Conservation (phyloP, 2,329 filamentous ascomycete species). For the Xylariaceae sp. region DNA sequence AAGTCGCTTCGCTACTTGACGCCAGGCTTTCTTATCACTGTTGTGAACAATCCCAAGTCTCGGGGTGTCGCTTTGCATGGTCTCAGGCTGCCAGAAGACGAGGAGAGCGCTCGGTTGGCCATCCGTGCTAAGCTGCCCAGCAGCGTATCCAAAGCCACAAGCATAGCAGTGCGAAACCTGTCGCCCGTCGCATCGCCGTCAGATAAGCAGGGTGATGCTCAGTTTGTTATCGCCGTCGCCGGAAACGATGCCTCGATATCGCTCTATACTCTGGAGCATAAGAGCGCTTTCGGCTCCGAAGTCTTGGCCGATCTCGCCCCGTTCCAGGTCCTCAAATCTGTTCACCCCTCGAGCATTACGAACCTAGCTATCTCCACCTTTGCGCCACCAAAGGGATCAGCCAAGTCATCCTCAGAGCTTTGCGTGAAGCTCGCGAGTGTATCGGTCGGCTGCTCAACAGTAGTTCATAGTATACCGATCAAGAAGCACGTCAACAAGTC, state of each 20-base stretch:
- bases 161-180: slow-evolving; percentile 71
- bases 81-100: slow-evolving; percentile 46
- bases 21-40: slow-evolving; percentile 53
- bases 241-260: slow-evolving; percentile 75
- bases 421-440: slow-evolving; percentile 76
- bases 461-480: slow-evolving; percentile 75
- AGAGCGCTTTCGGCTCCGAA: slow-evolving; percentile 42
- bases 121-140: slow-evolving; percentile 57
- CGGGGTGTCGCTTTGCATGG: slow-evolving; percentile 55
- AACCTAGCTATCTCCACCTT: slow-evolving; percentile 57
- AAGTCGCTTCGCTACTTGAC: slow-evolving; percentile 57
- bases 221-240: slow-evolving; percentile 77
- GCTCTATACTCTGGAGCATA: slow-evolving; percentile 73
- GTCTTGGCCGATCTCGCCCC: slow-evolving; percentile 51
- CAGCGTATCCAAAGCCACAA: slow-evolving; percentile 68
- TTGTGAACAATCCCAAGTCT: slow-evolving; percentile 55
- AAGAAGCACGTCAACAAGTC: slow-evolving; percentile 40
- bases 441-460: slow-evolving; percentile 73
- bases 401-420: slow-evolving; percentile 46
- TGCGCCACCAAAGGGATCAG: slow-evolving; percentile 47
- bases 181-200: slow-evolving; percentile 49
- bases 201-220: slow-evolving; percentile 57
- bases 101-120: slow-evolving; percentile 46
- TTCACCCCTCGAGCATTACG: slow-evolving; percentile 57
- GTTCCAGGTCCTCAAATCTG: slow-evolving; percentile 50